Conservation (phyloP, 345 rosid species). For the Bruguiera parviflora region DNA sequence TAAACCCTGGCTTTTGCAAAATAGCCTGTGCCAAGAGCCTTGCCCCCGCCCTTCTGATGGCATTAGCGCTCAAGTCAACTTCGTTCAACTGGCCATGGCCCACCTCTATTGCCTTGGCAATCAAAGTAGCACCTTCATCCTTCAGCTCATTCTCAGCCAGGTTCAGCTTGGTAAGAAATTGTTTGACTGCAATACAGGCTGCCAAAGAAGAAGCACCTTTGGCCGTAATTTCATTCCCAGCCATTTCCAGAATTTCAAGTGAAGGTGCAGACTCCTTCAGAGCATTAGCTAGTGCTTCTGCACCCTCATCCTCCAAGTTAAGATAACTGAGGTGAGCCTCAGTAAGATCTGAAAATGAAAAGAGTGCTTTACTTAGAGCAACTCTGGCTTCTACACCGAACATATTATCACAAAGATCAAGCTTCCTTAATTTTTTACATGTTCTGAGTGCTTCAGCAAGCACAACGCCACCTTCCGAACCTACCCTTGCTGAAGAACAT, state of each 20-base stretch:
- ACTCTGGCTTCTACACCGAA: slow-evolving; percentile 76
- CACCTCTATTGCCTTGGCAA: slow-evolving; percentile 28
- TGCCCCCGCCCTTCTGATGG: slow-evolving; percentile 33
- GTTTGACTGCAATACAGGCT: slow-evolving; percentile 61
- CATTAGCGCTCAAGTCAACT: slow-evolving; percentile 32
- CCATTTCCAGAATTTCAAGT: slow-evolving; percentile 77
- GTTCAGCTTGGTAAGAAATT: slow-evolving; percentile 57
- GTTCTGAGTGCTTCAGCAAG: slow-evolving; percentile 69
- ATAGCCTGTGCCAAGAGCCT: slow-evolving; percentile 31
- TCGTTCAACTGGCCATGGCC: slow-evolving; percentile 31
- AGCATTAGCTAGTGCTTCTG: slow-evolving; percentile 58
- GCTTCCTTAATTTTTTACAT: slow-evolving; percentile 62
- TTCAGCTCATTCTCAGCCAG: slow-evolving; percentile 85
- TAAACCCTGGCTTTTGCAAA: slow-evolving; percentile 22
- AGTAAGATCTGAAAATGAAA: slow-evolving; percentile 49
- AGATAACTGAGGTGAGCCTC: slow-evolving; percentile 81
- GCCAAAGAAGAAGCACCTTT: slow-evolving; percentile 60
- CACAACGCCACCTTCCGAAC: slow-evolving; percentile 68
- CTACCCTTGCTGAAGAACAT: slow-evolving; percentile 91
- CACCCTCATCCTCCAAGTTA: slow-evolving; percentile 82
- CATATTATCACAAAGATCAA: slow-evolving; percentile 90
- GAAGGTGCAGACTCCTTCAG: slow-evolving; percentile 68
- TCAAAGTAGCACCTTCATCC: slow-evolving; percentile 66
- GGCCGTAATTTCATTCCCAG: slow-evolving; percentile 81
- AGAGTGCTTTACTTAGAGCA: slow-evolving; percentile 62